Percentiles rank a stretch among this genome's conserved stretches.
phyloP scores from a whole-genome alignment of 176 grass and related monocot genomes.

The sorghum (Sorghum bicolor) region Sorghum_bicolor_NCBIv3 NC_012879.2:50862501-50863000 shows the following conservation, averaged over 20 bases:
- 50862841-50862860: slow-evolving; percentile 73
- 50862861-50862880: slow-evolving; percentile 35
- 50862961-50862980: slow-evolving; percentile 68
- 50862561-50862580: background rate
- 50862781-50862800: slow-evolving; percentile 56
- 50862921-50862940: slow-evolving; percentile 48
- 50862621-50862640: slow-evolving; percentile 1
- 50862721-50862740: slow-evolving; percentile 35
- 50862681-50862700: slow-evolving; percentile 6
- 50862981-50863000: slow-evolving; percentile 71
- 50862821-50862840: slow-evolving; percentile 72
- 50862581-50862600: background rate
- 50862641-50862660: slow-evolving; percentile 3
- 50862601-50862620: slow-evolving; percentile 5
- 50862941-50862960: slow-evolving; percentile 12
- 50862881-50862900: slow-evolving; percentile 50
- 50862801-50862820: slow-evolving; percentile 65
- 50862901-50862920: slow-evolving; percentile 53
- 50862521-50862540: background rate
- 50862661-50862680: background rate
- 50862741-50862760: slow-evolving; percentile 39
- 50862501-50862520: background rate
- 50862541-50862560: background rate
- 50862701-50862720: slow-evolving; percentile 28
- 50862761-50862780: slow-evolving; percentile 44